Base-by-base conservation (phyloP, 305 asterid species). In the Caryopteris hybrid region DNA sequence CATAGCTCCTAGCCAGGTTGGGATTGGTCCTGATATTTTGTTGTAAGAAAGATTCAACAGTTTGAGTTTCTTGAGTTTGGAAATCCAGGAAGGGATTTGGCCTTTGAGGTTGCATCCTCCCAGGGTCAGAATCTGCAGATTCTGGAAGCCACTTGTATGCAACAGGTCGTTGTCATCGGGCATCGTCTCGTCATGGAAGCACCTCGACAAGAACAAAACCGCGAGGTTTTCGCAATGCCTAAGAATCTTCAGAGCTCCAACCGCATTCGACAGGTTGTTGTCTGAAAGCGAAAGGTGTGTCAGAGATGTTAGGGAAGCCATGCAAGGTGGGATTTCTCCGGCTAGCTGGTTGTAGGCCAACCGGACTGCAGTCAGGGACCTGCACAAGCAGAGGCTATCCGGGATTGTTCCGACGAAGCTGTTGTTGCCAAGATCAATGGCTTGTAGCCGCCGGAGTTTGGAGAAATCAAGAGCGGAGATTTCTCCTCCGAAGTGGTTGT, bases 381-480 rank as follows among this genome's bases (percentile, higher is more conserved):
- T 54, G 78, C 90, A 82, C 57, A 73, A 50, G 70, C 83, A 84
- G 10, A 89, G 80, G 67, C 81, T 79, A 4, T 47, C 55, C 1
- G 92, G 91, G 6, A 89, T 78, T 8, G 20, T 42, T 4, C 96
- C 96, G 2, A 50, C 42, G 20, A 89, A 83, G 77, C 61, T 74
- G 68, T 89, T 89, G 83, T 85, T 83, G 20, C 94, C 90, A 8
- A 89, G 72, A 74, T 89, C 96, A 48, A 89, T 27, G 55, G 83
- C 87, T 38, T 78, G 75, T 5, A 86, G 76, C 2, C 10, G 53
- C 23, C 21, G 48, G 59, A 89, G 83, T 16, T 69, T 76, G 18
- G 92, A 80, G 87, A 89, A 89, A 57, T 84, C 82, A 10, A 84
- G 81, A 3, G 25, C 14, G 2, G 85, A 64, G 41, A 84, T 69